Percentiles rank a stretch among this genome's conserved stretches.
These are phyloP conservation scores for Aspergillus ochraceus DNA, from an alignment of 2,329 filamentous ascomycete species.

Conservation along the genomic window DNA sequence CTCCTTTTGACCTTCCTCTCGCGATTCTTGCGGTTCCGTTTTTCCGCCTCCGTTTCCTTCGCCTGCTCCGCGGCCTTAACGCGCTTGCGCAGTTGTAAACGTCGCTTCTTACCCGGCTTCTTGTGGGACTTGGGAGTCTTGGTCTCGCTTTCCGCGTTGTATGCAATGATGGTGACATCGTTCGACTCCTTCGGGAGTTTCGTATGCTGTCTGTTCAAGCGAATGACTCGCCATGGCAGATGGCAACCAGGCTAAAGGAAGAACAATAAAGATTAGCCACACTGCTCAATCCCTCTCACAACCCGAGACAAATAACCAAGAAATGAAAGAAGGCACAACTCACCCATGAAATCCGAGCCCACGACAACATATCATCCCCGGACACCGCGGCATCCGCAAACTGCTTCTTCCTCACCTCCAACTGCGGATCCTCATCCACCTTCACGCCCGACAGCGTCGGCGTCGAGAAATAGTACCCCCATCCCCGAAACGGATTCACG, in stretches of 20 bases:
- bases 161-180: slow-evolving; percentile 19
- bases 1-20: slow-evolving; percentile 40
- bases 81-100: slow-evolving; percentile 40
- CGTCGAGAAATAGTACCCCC: slow-evolving; percentile 43
- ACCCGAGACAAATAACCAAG: neutral
- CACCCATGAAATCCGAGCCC: slow-evolving; percentile 37
- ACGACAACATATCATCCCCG: slow-evolving; percentile 32
- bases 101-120: slow-evolving; percentile 46
- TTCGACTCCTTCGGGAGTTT: slow-evolving; percentile 26
- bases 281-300: neutral
- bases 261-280: slow-evolving; percentile 1
- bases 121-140: slow-evolving; percentile 34
- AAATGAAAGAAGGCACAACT: slow-evolving; percentile 10
- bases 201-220: slow-evolving; percentile 35
- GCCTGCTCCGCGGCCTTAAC: slow-evolving; percentile 28
- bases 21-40: slow-evolving; percentile 41
- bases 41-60: slow-evolving; percentile 38
- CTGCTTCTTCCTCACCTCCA: slow-evolving; percentile 25
- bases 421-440: slow-evolving; percentile 13
- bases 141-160: slow-evolving; percentile 20
- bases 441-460: slow-evolving; percentile 25
- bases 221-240: slow-evolving; percentile 42
- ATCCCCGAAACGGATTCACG: slow-evolving; percentile 42
- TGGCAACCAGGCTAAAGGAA: slow-evolving; percentile 39
- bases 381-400: slow-evolving; percentile 40